Evolutionary conservation across 345 rosid species (phyloP).

Genomic region (Balakata baccata): DNA sequence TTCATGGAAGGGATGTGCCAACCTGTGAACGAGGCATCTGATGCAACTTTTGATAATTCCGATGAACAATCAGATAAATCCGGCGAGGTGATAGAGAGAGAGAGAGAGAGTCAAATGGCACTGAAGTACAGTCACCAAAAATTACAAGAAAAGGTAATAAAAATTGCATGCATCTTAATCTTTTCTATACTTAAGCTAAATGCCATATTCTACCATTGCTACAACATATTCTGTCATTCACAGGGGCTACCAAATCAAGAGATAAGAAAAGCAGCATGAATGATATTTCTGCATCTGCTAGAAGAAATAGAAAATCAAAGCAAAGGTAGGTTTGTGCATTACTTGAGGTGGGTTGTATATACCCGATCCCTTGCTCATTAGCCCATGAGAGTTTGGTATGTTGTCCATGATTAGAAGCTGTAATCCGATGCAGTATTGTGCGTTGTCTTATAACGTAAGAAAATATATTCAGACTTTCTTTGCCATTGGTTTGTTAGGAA

Average conservation of each 20-base stretch:
- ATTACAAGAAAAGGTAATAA: slow-evolving; percentile 32
- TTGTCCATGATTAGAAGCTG: background rate
- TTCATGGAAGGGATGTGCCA: slow-evolving; percentile 30
- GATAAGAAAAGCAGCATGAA: slow-evolving; percentile 30
- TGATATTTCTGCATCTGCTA: slow-evolving; percentile 22
- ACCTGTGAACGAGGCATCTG: slow-evolving; percentile 17
- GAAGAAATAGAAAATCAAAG: slow-evolving; percentile 31
- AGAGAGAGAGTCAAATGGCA: slow-evolving; percentile 32
- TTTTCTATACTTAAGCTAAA: background rate
- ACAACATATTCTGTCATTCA: slow-evolving; percentile 10
- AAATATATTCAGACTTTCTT: background rate
- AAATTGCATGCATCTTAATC: background rate
- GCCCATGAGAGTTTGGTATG: background rate
- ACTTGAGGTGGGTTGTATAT: background rate
- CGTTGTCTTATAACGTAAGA: background rate
- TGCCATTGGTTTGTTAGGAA: background rate
- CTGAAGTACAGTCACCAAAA: slow-evolving; percentile 40
- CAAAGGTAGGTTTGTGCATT: slow-evolving; percentile 15
- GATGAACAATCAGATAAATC: slow-evolving; percentile 39
- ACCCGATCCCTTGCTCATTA: background rate
- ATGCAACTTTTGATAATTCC: slow-evolving; percentile 14
- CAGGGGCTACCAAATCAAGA: slow-evolving; percentile 32
- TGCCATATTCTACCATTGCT: slow-evolving; percentile 1
- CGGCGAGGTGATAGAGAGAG: slow-evolving; percentile 43
- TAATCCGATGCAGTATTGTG: background rate